Evolutionary conservation across 2,329 filamentous ascomycete species (phyloP), one percentile per base, ranked within the genome.

Genomic region (Ambrosiella xylebori): DNA sequence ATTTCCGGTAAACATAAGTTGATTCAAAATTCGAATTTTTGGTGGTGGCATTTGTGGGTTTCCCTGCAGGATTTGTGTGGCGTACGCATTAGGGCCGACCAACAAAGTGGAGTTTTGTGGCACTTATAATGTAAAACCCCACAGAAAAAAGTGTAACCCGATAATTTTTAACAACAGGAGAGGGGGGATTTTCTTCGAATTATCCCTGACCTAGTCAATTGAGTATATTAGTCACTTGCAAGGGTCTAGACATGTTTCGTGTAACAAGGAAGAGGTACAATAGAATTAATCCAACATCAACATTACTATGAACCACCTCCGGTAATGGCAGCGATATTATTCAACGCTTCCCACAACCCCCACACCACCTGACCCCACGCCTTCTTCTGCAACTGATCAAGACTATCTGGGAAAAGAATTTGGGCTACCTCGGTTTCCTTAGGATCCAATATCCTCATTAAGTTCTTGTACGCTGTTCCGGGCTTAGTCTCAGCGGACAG

Each of bases 361-460:
- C 61, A 61, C 13, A 58, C 52, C 1, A 47, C 59, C 55, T 61
- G 53, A 7, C 61, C 61, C 61, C 60, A 63, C 35, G 60, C 47
- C 45, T 58, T 58, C 12, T 57, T 38, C 36, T 50, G 50, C 44
- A 61, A 27, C 44, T 55, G 41, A 12, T 54, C 41, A 45, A 63
- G 13, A 19, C 60, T 63, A 35, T 61, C 57, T 38, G 54, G 36
- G 39, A 63, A 62, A 35, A 63, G 54, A 35, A 57, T 35, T 6
- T 56, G 19, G 11, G 59, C 61, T 11, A 59, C 44, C 39, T 59
- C 51, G n/a, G 38, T 60, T 47, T 60, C 59, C 17, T 58, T 58
- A 7, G 45, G 50, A 37, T n/a, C 57, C 59, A 60, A 9, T 6
- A 38, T 36, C 13, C 58, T 35, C 51, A 60, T 58, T 36, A 60